Evolutionary conservation across 768 basidiomycete species (phyloP), one percentile per base, ranked within the genome.

Genomic region (Trametopsis cervina): DNA sequence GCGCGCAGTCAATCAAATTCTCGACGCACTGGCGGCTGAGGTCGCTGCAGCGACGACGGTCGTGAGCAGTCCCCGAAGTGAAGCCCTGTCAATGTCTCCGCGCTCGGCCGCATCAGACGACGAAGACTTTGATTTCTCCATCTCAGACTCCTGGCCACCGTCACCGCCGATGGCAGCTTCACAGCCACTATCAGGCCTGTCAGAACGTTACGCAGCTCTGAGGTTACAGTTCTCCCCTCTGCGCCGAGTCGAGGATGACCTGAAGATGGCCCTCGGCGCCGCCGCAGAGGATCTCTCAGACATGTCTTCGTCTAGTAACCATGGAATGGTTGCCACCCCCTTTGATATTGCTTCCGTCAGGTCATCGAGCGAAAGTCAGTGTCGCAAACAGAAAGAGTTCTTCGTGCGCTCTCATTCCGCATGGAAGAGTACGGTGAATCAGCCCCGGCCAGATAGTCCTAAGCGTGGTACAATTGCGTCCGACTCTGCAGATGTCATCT

Each of bases 181-280:
- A 36, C 18, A 22, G 22, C 33, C 38, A 43, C 59, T 7, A 57
- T 69, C 38, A 65, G n/a, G 83, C 9, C 29, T 84, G 64, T 75
- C 74, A 5, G 80, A 82, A 51, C 73, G 75, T 36, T 83, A 88
- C 54, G 74, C 75, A 15, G 56, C 76, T 11, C 70, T 63, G 35
- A 70, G 74, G 57, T 69, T 78, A 48, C 77, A 82, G 1, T 78
- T 89, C 15, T 69, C 75, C 2, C 83, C 86, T 4, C 68, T 89
- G 4, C 69, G 73, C 1, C 69, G 69, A 23, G 72, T 86, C 27
- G 85, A 89, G 60, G 66, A 64, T 12, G 81, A 85, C 52, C 66
- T 88, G 40, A 80, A 81, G 60, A 74, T 69, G 25, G 68, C 78
- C 3, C 72, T 88, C 13, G 80, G 81, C 13, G 63, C 62, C 4